Evolutionary conservation across 176 grass and related monocot species (phyloP).

Genomic region (Panicum miliaceum): DNA sequence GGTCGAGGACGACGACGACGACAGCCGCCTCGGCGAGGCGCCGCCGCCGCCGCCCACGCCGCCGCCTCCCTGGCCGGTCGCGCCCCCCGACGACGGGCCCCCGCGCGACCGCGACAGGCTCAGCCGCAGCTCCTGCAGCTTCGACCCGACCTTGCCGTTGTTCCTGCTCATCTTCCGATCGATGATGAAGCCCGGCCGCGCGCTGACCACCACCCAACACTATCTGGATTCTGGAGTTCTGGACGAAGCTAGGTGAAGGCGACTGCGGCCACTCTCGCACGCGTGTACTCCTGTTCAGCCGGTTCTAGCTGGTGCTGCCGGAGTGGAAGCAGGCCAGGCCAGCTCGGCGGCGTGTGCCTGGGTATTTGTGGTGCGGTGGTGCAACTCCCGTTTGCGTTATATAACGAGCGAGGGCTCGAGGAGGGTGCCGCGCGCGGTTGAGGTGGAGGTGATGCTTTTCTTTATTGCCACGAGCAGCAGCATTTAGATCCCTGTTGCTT

Average conservation of each 20-base stretch:
- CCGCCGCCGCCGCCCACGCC: not conserved
- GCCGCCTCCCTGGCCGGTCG: not conserved
- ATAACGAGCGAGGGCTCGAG: constrained; percentile 50
- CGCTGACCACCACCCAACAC: too few species aligned
- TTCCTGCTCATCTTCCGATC: constrained; percentile 70
- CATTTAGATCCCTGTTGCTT: constrained; percentile 60
- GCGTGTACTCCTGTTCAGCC: not conserved
- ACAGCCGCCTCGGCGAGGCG: constrained; percentile 53
- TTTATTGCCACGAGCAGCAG: constrained; percentile 65
- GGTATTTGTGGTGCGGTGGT: constrained; percentile 59
- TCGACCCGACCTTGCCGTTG: constrained; percentile 76
- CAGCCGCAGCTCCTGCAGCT: constrained; percentile 62
- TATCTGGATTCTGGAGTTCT: too few species aligned
- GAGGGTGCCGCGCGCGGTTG: not conserved
- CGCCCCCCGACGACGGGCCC: constrained; percentile 26
- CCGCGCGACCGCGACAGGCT: constrained; percentile 62
- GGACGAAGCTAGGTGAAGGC: not conserved
- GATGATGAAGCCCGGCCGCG: too few species aligned
- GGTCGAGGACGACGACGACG: constrained; percentile 56
- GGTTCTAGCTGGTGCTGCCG: not conserved
- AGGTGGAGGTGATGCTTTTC: constrained; percentile 61
- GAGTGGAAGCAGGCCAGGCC: not conserved
- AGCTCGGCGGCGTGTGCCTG: constrained; percentile 20
- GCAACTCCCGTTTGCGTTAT: constrained; percentile 57
- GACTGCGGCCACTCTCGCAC: constrained; percentile 11